Evolutionary conservation across 2,329 filamentous ascomycete genomes (phyloP), one percentile per base, ranked within the genome.

Genomic region (Periconia macrospinosa): DNA sequence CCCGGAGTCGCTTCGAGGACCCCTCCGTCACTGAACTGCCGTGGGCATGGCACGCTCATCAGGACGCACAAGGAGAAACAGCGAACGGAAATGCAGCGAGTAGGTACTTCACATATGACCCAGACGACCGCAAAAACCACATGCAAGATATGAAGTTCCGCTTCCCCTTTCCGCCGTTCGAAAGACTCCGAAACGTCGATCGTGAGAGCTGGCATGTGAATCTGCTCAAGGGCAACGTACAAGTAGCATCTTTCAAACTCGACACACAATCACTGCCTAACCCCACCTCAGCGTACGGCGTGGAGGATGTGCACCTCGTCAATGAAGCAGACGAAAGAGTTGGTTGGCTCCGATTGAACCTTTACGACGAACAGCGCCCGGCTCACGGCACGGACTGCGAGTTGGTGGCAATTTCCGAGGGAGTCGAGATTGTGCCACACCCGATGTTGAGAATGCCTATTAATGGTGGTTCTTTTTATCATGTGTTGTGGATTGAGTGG

Each of bases 391-490:
- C 49, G 42, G 20, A 47, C 19, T 52, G 49, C 49, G 49, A 52
- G 49, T 30, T 52, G 46, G 49, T 52, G 33, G 49, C 49, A n/a
- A 52, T 52, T 52, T 52, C 49, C 41, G 49, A 52, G 33, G 43
- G 23, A 27, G 41, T 45, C 8, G 23, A 27, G n/a, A n/a, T n/a
- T n/a, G n/a, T n/a, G n/a, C n/a, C n/a, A n/a, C n/a, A n/a, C n/a
- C n/a, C n/a, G 23, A 27, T 5, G 41, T 50, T 15, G 49, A 40
- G 15, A 23, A 50, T 15, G 23, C 5, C 5, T 3, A 5, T 27
- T 27, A 8, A 27, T 8, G 8, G 23, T 27, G 23, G 8, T 5
- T 27, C 5, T 8, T 27, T 27, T 27, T 5, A 5, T 3, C 3
- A 27, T 27, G 23, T 27, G 23, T 27, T 27, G 23, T 27, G 23